Evolutionary conservation across 345 rosid genomes (phyloP).

Genomic region (Excoecaria cochinchinensis): DNA sequence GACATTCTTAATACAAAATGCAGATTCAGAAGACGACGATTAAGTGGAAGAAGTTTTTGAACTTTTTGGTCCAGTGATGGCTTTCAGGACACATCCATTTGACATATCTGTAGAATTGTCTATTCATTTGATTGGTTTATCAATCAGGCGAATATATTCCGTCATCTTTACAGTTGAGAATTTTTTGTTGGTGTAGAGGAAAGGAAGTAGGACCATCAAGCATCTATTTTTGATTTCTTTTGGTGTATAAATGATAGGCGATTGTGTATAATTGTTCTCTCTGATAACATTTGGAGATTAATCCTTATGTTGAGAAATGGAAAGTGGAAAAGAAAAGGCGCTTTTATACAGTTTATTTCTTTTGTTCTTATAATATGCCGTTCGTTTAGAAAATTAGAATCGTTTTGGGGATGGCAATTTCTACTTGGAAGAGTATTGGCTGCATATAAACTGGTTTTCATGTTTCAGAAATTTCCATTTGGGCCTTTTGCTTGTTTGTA

Average conservation of each 20-base stretch:
- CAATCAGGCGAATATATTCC: constrained; percentile 21
- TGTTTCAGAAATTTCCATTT: no score
- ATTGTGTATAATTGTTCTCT: constrained; percentile 35
- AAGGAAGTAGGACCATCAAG: constrained; percentile 22
- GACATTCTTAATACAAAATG: constrained; percentile 18
- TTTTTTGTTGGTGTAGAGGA: constrained; percentile 20
- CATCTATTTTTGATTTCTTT: constrained; percentile 18
- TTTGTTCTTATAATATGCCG: not conserved
- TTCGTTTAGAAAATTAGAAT: no score
- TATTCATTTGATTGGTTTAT: constrained; percentile 17
- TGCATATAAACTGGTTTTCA: no score
- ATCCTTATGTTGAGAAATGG: constrained; percentile 21
- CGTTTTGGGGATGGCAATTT: no score
- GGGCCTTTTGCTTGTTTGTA: no score
- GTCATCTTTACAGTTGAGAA: constrained; percentile 13
- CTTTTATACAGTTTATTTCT: not conserved
- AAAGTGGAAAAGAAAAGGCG: not conserved
- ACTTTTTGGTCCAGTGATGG: constrained; percentile 14
- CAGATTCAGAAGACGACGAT: constrained; percentile 97
- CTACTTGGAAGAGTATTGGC: no score
- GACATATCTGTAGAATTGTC: constrained; percentile 21
- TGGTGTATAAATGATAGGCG: constrained; percentile 41
- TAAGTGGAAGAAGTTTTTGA: constrained; percentile 37
- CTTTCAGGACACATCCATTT: constrained; percentile 20
- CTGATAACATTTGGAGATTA: constrained; percentile 21